Conservation (phyloP, 2,329 filamentous ascomycete genomes). For the Amauroascus niger region DNA sequence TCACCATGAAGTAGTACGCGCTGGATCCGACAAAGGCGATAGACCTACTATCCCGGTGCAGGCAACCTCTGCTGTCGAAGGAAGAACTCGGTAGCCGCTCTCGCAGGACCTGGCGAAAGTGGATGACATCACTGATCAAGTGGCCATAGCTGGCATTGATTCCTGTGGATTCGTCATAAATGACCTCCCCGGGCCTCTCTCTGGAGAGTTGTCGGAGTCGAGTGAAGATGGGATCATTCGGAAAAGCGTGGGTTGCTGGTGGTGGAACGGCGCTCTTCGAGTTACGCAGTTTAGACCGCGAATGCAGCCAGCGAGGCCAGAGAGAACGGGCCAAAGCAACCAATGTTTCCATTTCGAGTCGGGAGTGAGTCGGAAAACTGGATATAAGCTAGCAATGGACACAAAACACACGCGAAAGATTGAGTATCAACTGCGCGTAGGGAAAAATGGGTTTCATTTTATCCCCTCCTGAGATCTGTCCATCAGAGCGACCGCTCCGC, state of each 20-base stretch:
- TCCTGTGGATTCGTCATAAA: conserved; percentile 9
- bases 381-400: no score
- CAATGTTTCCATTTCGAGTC: neutral
- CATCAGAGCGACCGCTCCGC: no score
- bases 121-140: conserved; percentile 38
- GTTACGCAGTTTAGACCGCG: neutral
- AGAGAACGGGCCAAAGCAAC: neutral
- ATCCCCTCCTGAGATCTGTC: no score
- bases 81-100: conserved; percentile 22
- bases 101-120: conserved; percentile 33
- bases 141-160: conserved; percentile 31
- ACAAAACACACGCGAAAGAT: no score
- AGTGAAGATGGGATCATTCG: conserved; percentile 13
- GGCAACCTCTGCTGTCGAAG: conserved; percentile 31
- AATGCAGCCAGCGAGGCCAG: neutral
- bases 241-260: conserved; percentile 7
- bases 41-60: conserved; percentile 23
- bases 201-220: neutral
- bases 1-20: conserved; percentile 41
- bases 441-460: no score
- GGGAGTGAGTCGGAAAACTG: no score
- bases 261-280: neutral
- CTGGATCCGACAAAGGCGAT: conserved; percentile 38
- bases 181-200: neutral
- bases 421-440: no score